Evolutionary conservation across 1,284 basidiomycete genomes (phyloP).

Genomic region (Cryptococcus jaspeensis): DNA sequence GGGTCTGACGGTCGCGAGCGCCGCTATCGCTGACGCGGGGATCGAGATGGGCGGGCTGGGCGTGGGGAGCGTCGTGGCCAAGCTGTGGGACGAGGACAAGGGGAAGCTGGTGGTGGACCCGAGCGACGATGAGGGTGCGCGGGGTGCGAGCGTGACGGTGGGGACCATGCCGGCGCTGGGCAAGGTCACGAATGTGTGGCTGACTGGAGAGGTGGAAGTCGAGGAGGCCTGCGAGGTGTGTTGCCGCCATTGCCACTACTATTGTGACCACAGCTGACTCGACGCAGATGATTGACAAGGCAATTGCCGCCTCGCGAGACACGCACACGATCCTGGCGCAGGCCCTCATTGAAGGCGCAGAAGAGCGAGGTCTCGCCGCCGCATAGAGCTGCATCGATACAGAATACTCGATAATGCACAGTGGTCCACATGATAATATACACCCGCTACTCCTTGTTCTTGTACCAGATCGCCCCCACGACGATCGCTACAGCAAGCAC

Average conservation of each 20-base stretch:
- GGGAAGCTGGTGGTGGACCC: slow-evolving; percentile 70
- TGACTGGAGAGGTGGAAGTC: slow-evolving; percentile 60
- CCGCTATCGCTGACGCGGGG: slow-evolving; percentile 63
- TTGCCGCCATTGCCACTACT: neutral
- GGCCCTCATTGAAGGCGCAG: slow-evolving; percentile 31
- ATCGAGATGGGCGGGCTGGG: slow-evolving; percentile 47
- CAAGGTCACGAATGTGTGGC: slow-evolving; percentile 77
- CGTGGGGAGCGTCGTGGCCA: slow-evolving; percentile 36
- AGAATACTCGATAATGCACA: neutral
- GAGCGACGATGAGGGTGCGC: slow-evolving; percentile 57
- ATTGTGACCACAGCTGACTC: neutral
- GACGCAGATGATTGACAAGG: slow-evolving; percentile 38
- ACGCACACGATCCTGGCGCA: slow-evolving; percentile 36
- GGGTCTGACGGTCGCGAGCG: slow-evolving; percentile 80
- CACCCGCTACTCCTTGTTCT: slow-evolving; percentile 15
- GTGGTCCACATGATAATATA: neutral
- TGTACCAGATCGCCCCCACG: slow-evolving; percentile 41
- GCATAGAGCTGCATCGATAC: neutral
- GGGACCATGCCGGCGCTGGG: slow-evolving; percentile 87
- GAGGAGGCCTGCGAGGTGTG: slow-evolving; percentile 38
- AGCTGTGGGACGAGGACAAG: slow-evolving; percentile 25
- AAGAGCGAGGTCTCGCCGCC: slow-evolving; percentile 13
- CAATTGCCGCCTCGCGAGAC: slow-evolving; percentile 21
- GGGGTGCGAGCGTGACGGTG: slow-evolving; percentile 70
- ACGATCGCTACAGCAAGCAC: slow-evolving; percentile 41